A percentile compares a stretch with the other conserved stretches of the same genome.
Conservation (phyloP, 192 early-diverging fungal genomes). For the Chytriomyces sp. region DNA sequence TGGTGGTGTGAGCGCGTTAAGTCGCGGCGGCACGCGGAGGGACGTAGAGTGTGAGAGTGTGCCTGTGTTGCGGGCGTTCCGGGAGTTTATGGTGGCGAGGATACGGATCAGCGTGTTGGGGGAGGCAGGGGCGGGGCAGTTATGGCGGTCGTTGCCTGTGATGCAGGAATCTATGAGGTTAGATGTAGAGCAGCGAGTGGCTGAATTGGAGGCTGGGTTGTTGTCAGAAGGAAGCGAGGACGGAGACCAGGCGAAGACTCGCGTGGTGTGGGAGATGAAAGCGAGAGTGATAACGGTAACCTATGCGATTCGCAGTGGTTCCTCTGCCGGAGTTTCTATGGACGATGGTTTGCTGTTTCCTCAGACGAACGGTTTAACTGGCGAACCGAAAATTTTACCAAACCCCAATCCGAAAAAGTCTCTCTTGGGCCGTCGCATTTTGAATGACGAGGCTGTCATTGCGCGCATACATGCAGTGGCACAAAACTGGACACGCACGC, state of each 20-base stretch:
- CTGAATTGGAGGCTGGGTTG: neutral
- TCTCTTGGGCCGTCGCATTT: neutral
- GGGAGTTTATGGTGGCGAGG: slow-evolving; percentile 18
- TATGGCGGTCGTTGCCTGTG: neutral
- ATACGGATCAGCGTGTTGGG: neutral
- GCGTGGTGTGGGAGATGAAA: neutral
- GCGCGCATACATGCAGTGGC: neutral
- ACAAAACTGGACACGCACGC: neutral
- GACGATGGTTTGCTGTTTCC: too few relatives aligned
- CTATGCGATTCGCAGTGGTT: slow-evolving; percentile 11
- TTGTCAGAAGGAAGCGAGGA: neutral
- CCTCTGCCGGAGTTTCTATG: too few relatives aligned
- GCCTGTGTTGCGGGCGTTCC: slow-evolving; percentile 15
- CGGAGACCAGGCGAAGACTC: neutral
- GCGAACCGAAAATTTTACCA: neutral
- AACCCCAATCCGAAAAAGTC: neutral
- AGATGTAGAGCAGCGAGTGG: neutral
- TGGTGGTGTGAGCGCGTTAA: slow-evolving; percentile 19
- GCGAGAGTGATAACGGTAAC: neutral
- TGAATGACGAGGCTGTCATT: neutral
- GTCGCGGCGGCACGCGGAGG: neutral
- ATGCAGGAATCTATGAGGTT: neutral
- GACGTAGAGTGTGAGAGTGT: neutral
- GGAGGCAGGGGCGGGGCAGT: neutral
- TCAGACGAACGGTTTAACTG: too few relatives aligned